These are phyloP conservation scores for Galeopsis tetrahit DNA, from an alignment of 257 asterid genomes.

Conservation along the genomic window DNA sequence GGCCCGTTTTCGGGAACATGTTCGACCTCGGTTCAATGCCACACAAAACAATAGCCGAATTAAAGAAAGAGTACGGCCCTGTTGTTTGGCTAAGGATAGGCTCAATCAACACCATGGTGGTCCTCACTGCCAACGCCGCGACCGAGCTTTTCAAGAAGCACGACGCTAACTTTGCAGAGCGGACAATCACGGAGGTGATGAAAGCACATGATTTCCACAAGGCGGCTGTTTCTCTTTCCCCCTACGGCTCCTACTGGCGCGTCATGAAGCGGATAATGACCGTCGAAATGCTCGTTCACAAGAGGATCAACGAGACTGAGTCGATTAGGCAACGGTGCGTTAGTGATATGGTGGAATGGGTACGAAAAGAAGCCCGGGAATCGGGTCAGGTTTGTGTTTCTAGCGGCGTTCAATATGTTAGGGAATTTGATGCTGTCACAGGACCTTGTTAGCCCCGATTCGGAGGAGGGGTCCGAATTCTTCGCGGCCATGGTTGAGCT, in stretches of 20 bases:
- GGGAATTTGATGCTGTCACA: constrained; percentile 61
- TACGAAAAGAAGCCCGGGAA: constrained; percentile 35
- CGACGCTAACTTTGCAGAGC: constrained; percentile 53
- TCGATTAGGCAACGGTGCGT: constrained; percentile 47
- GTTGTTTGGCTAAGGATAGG: constrained; percentile 58
- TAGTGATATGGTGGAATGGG: constrained; percentile 53
- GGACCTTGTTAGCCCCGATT: constrained; percentile 50
- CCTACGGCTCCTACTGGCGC: constrained; percentile 69
- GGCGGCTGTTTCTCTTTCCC: constrained; percentile 59
- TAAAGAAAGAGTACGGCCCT: constrained; percentile 47
- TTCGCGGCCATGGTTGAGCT: constrained; percentile 53
- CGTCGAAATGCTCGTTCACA: constrained; percentile 49
- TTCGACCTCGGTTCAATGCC: constrained; percentile 61
- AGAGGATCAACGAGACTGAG: constrained; percentile 49
- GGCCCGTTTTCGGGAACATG: constrained; percentile 71
- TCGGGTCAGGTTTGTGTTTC: constrained; percentile 43
- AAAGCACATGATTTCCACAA: constrained; percentile 38
- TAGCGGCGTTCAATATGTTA: constrained; percentile 62
- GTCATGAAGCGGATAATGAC: constrained; percentile 58
- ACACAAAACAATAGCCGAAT: constrained; percentile 43
- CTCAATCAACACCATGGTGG: constrained; percentile 50
- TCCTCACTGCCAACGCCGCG: constrained; percentile 49
- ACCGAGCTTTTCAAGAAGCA: constrained; percentile 62
- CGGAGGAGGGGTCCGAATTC: constrained; percentile 52
- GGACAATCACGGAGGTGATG: constrained; percentile 55